Evolutionary conservation across 225 moss, liverwort and hornwort species (phyloP).

Genomic region (Straminergon stramineum): DNA sequence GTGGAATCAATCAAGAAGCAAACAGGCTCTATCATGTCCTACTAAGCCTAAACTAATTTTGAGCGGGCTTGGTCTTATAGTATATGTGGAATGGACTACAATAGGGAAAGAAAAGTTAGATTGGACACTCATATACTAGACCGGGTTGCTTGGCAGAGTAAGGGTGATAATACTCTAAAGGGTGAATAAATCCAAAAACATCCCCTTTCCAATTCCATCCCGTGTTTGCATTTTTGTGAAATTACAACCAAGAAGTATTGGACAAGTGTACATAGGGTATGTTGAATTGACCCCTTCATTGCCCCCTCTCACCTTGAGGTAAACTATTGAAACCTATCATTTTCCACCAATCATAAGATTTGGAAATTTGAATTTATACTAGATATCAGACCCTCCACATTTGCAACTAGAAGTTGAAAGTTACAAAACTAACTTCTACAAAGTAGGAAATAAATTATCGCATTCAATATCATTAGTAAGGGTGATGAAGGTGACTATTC

Average conservation of each 20-base stretch:
- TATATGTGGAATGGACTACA: too few species aligned
- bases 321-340: neutral
- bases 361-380: neutral
- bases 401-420: neutral
- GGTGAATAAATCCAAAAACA: neutral
- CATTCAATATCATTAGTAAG: neutral
- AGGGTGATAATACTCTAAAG: too few species aligned
- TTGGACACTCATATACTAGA: too few species aligned
- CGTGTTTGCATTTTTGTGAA: neutral
- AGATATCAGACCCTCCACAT: neutral
- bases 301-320: fast-evolving
- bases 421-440: neutral
- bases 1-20: too few species aligned
- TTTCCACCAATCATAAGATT: neutral
- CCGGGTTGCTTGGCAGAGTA: too few species aligned
- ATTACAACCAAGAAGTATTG: too few species aligned
- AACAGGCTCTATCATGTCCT: too few species aligned
- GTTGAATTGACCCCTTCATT: neutral
- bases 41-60: too few species aligned
- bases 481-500: neutral
- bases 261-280: neutral
- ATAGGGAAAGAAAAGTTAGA: too few species aligned
- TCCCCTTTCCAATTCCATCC: too few species aligned
- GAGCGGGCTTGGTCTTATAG: too few species aligned
- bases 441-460: neutral